Percentiles rank a stretch among this genome's conserved stretches.
Evolutionary conservation across 768 basidiomycete species (phyloP).

Genomic region (Asterophora parasitica): DNA sequence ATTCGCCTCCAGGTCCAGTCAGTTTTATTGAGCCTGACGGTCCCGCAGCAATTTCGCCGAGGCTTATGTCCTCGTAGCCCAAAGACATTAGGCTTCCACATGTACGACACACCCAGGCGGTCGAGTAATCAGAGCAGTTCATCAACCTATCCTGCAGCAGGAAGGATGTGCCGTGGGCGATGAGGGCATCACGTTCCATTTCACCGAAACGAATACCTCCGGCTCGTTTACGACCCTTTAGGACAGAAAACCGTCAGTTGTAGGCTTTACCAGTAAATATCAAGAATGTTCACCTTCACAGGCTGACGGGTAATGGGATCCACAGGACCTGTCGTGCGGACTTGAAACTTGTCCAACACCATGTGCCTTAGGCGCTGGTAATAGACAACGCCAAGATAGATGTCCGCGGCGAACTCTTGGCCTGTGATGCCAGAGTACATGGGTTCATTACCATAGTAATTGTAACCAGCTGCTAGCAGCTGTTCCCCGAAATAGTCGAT

Average conservation of each 20-base stretch:
- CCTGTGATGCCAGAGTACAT: slow-evolving; percentile 99
- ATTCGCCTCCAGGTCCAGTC: slow-evolving; percentile 81
- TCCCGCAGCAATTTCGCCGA: slow-evolving; percentile 59
- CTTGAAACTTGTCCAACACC: slow-evolving; percentile 99
- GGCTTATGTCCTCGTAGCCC: slow-evolving; percentile 85
- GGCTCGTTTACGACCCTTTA: slow-evolving; percentile 91
- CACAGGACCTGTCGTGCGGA: slow-evolving; percentile 95
- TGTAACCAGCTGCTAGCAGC: slow-evolving; percentile 89
- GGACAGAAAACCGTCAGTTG: slow-evolving; percentile 5
- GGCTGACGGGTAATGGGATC: slow-evolving; percentile 95
- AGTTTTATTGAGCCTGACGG: slow-evolving; percentile 47
- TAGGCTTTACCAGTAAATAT: neutral
- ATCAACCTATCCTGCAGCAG: slow-evolving; percentile 96
- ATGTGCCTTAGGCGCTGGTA: slow-evolving; percentile 98
- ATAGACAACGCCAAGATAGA: slow-evolving; percentile 97
- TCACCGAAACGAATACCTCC: slow-evolving; percentile 99
- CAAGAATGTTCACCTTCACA: slow-evolving; percentile 66
- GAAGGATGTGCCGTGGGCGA: slow-evolving; percentile 98
- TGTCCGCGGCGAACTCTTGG: slow-evolving; percentile 97
- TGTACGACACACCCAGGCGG: slow-evolving; percentile 96
- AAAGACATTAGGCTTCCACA: slow-evolving; percentile 95
- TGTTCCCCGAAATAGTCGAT: slow-evolving; percentile 97
- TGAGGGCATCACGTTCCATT: slow-evolving; percentile 99
- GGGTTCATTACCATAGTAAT: slow-evolving; percentile 98
- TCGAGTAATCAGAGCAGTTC: slow-evolving; percentile 99